Percentiles rank a stretch among this genome's conserved stretches.
Evolutionary conservation across 1,139 yeast species (phyloP).

Genomic region (Yamadazyma aaseri): DNA sequence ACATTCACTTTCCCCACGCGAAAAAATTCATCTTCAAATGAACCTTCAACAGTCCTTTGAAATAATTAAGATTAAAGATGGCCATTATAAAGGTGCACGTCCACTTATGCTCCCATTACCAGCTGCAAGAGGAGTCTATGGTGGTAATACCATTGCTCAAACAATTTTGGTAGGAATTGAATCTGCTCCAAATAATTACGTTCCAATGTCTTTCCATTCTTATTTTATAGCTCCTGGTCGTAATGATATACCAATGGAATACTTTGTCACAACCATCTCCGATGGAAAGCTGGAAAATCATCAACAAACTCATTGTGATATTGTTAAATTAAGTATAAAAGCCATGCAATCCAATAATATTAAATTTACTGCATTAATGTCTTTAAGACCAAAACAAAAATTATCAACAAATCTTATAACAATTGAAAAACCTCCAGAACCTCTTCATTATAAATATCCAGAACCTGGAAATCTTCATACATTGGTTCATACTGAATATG

Average conservation of each 20-base stretch:
- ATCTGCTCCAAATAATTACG: constrained; percentile 24
- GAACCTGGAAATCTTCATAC: constrained; percentile 29
- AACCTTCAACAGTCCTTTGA: constrained; percentile 41
- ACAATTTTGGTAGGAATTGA: constrained; percentile 63
- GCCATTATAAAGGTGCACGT: constrained; percentile 35
- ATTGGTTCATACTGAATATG: constrained; percentile 38
- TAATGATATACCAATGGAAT: constrained; percentile 48
- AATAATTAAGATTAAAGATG: constrained; percentile 30
- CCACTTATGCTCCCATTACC: constrained; percentile 39
- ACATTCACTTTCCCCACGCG: too few relatives aligned
- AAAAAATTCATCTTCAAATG: constrained; percentile 1
- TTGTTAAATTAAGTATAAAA: constrained; percentile 26
- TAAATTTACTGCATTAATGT: constrained; percentile 31
- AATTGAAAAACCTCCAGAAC: constrained; percentile 20
- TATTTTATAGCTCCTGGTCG: constrained; percentile 50
- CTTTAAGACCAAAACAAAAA: constrained; percentile 22
- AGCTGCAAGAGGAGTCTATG: constrained; percentile 73
- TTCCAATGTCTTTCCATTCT: constrained; percentile 42
- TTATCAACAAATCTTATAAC: constrained; percentile 8
- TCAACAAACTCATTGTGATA: too few relatives aligned
- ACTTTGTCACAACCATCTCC: constrained; percentile 53
- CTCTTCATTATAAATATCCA: constrained; percentile 24
- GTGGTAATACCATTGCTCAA: constrained; percentile 78
- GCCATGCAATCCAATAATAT: constrained; percentile 31
- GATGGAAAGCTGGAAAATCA: too few relatives aligned